Base-by-base conservation (phyloP, 305 asterid genomes). In the Striga hermonthica region DNA sequence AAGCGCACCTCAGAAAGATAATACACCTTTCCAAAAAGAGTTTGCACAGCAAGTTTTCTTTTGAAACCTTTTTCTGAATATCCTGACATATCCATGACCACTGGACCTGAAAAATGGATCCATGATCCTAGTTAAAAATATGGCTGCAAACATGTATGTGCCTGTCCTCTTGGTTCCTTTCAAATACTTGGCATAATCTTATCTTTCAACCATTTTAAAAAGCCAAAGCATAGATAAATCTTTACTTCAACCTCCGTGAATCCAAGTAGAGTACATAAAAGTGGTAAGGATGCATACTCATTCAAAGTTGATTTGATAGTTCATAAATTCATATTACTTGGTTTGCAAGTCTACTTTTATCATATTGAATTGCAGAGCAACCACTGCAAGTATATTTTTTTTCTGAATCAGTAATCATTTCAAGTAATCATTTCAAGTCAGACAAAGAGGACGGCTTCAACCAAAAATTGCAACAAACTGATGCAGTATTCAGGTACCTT, bases 1-100 rank as follows among this genome's bases (percentile, higher is more conserved):
- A 49, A 40, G n/a, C 74, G 60, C 75, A 88, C 94, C 94, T 86
- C 95, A 36, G 90, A 81, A 56, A 88, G 81, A 79, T 88, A 88
- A 76, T 79, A 82, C 45, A 88, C 49, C 76, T 84, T 88, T 72
- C 96, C 96, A 66, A 88, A 88, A 75, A 88, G 91, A 64, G 90
- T 75, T 80, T 88, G 95, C 75, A 88, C 95, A 0, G 88, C 90
- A 75, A 84, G 88, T 78, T 88, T 88, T 78, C 90, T 82, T 83
- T 82, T 77, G 75, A 84, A 81, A 3, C 96, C 96, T 78, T 84
- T 88, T 72, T 81, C 88, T 66, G 96, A 81, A 75, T 86, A 88
- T 74, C 91, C 91, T 6, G 90, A 72, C 71, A 77, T 72, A 68
- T 88, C 86, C 95, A 86, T 84, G 68, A 82, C 89, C 57, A 88